phyloP scores from a whole-genome alignment of 2,329 filamentous ascomycete genomes.

The Hyphodiscus sp. region DNA sequence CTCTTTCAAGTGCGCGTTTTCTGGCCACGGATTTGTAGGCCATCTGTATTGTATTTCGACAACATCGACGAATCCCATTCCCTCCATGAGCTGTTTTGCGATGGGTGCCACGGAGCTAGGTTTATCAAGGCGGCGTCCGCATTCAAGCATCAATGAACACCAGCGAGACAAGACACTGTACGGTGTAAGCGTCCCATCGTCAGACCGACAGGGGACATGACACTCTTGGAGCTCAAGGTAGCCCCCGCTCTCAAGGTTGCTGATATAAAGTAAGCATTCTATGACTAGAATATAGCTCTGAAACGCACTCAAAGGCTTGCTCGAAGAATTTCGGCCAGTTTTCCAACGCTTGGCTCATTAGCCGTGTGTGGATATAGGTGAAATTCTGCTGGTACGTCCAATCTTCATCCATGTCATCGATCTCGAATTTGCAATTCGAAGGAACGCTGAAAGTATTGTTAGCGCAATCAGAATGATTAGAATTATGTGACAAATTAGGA shows the following conservation, averaged over 20 bases:
- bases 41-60: slow-evolving; percentile 33
- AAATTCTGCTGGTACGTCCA: neutral
- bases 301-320: neutral
- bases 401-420: neutral
- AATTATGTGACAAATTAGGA: too few species aligned
- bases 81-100: neutral
- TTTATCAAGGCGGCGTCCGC: neutral
- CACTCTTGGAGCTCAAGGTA: neutral
- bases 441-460: neutral
- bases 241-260: neutral
- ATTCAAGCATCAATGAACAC: neutral
- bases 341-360: neutral
- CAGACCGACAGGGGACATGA: neutral
- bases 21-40: slow-evolving; percentile 47
- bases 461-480: neutral
- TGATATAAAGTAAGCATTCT: neutral
- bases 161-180: neutral
- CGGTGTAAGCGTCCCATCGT: neutral
- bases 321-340: neutral
- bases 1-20: slow-evolving; percentile 16
- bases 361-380: neutral
- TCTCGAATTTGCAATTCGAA: neutral
- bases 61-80: slow-evolving; percentile 25
- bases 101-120: neutral
- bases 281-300: neutral